Conservation (phyloP, 345 rosid species). For the Arabidopsis thaliana region TAIR10.1 NC_003070.9:22438501-22439000, state of each 20-base stretch:
- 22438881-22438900: background rate
- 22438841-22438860: slow-evolving; percentile 15
- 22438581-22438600: background rate
- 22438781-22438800: slow-evolving; percentile 11
- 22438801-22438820: background rate
- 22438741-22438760: slow-evolving; percentile 1
- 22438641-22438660: slow-evolving; percentile 7
- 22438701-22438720: slow-evolving; percentile 18
- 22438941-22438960: background rate
- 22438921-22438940: background rate
- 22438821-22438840: background rate
- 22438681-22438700: slow-evolving; percentile 18
- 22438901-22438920: background rate
- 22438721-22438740: slow-evolving; percentile 2
- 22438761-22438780: slow-evolving; percentile 9
- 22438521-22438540: slow-evolving; percentile 11
- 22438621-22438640: background rate
- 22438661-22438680: slow-evolving; percentile 14
- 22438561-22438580: slow-evolving; percentile 19
- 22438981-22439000: no score
- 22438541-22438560: slow-evolving; percentile 10
- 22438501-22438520: background rate
- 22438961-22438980: background rate
- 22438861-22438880: background rate
- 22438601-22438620: background rate